These are phyloP conservation scores for Pythium grandisporangium DNA, from an alignment of 352 stramenopile genomes.

Conservation along the genomic window DNA sequence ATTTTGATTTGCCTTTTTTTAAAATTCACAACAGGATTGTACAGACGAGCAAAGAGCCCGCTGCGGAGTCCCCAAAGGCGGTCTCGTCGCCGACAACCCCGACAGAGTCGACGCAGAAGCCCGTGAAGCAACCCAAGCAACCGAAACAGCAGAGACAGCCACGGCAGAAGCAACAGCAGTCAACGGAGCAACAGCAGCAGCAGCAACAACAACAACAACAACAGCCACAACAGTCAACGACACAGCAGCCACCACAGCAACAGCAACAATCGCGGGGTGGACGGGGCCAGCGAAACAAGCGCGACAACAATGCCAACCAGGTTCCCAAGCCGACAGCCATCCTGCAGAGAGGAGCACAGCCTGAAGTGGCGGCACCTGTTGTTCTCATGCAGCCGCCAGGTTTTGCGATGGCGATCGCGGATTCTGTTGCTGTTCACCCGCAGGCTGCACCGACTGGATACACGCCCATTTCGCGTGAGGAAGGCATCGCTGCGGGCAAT, in stretches of 20 bases:
- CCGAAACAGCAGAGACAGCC: constrained; percentile 3
- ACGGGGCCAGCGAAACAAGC: constrained; percentile 17
- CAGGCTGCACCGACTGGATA: constrained; percentile 19
- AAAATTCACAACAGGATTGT: too few relatives aligned
- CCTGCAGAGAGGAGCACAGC: constrained; percentile 29
- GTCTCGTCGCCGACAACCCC: constrained; percentile 10
- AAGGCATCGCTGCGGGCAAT: constrained; percentile 74
- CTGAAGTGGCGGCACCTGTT: not conserved
- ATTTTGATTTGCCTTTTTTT: constrained; percentile 7
- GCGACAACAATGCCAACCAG: constrained; percentile 23
- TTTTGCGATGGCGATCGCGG: not conserved
- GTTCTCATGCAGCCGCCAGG: too few relatives aligned
- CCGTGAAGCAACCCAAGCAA: not conserved
- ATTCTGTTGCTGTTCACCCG: constrained; percentile 5
- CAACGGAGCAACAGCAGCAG: constrained; percentile 6
- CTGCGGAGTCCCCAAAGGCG: too few relatives aligned
- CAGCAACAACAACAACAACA: constrained; percentile 3
- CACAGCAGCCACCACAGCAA: constrained; percentile 17
- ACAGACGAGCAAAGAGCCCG: constrained; percentile 39
- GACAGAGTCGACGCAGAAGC: constrained; percentile 2
- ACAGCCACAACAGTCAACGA: constrained; percentile 5
- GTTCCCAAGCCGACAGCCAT: constrained; percentile 39
- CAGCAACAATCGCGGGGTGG: constrained; percentile 32
- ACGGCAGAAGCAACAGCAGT: constrained; percentile 9
- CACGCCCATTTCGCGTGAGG: constrained; percentile 61